Conservation (phyloP, 768 basidiomycete species). For the Tremella fuciformis region DNA sequence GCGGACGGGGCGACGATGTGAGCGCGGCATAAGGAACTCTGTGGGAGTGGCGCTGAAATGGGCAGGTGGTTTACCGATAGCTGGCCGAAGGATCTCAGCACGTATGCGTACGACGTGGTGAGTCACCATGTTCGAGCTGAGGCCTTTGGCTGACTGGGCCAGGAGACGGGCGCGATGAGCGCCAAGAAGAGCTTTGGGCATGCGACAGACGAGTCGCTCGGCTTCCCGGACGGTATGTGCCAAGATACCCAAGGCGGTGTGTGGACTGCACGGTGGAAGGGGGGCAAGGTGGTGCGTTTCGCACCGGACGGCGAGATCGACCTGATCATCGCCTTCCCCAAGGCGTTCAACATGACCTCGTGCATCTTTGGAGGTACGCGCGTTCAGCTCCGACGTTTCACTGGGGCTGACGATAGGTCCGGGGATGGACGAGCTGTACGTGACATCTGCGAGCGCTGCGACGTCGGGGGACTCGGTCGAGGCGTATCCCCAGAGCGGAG, state of each 20-base stretch:
- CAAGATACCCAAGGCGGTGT: slow-evolving; percentile 7
- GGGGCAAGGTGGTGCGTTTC: slow-evolving; percentile 17
- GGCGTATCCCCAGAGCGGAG: slow-evolving; percentile 9
- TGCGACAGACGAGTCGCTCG: slow-evolving; percentile 3
- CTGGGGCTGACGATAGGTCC: background rate
- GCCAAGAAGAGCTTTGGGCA: slow-evolving; percentile 7
- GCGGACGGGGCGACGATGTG: slow-evolving; percentile 14
- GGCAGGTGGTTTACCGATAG: slow-evolving; percentile 20
- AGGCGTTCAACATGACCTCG: slow-evolving; percentile 31
- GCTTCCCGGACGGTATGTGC: slow-evolving; percentile 20
- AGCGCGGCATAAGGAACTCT: too few relatives aligned
- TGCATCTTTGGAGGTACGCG: slow-evolving; percentile 35
- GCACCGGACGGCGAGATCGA: slow-evolving; percentile 22
- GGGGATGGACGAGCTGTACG: slow-evolving; percentile 18
- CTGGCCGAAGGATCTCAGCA: slow-evolving; percentile 7
- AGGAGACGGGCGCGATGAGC: slow-evolving; percentile 5
- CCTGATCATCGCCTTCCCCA: slow-evolving; percentile 25
- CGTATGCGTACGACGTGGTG: slow-evolving; percentile 12
- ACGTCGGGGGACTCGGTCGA: slow-evolving; percentile 8
- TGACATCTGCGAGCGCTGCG: slow-evolving; percentile 14
- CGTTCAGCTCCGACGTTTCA: too few relatives aligned
- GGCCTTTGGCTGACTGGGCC: too few relatives aligned
- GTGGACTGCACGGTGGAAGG: slow-evolving; percentile 18
- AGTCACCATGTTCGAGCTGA: background rate
- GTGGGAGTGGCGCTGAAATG: too few relatives aligned